Base-by-base conservation (phyloP, 345 rosid species). In the Hibiscus tridactylites region DNA sequence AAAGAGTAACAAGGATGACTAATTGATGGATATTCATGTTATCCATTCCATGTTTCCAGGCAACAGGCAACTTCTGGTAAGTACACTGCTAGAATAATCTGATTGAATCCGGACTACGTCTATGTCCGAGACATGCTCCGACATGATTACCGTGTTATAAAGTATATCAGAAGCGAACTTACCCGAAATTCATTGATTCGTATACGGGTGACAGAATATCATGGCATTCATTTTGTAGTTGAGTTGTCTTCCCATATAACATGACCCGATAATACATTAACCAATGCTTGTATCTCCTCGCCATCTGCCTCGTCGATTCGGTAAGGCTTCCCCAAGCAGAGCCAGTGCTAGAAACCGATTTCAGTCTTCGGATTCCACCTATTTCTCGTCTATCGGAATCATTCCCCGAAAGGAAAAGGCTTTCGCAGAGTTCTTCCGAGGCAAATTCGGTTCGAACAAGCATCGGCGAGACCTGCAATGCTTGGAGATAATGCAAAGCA, bases 251-350 rank as follows among this genome's bases (percentile, higher is more conserved):
- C 46, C 89, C 85, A 52, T 77, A 76, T 0, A 83, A 78, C 89
- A 90, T 85, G 71, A 93, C 89, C 72, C 82, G 91, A 69, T 81
- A 83, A 75, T 91, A 91, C 81, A 91, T 89, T 72, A 88, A 74
- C 89, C 87, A 87, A 69, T 88, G 86, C 33, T 90, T 92, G 79
- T 80, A 86, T 75, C 77, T 84, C 50, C 79, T 84, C 12, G 92
- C 87, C 65, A 76, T 78, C 71, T 81, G 83, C 77, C 82, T 83
- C 28, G 86, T 79, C 44, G 68, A 76, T 62, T 83, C 85, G 19
- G 66, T 68, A 10, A 73, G 65, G 53, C 29, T 71, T 3, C 39
- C 73, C 63, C 75, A 68, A 5, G 58, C 68, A 37, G 57, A 50
- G 0, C 78, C 66, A 1, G 19, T 24, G 28, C 50, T 8, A 6